Evolutionary conservation across 352 stramenopile species (phyloP).

Genomic region (Globisporangium sylvaticum): DNA sequence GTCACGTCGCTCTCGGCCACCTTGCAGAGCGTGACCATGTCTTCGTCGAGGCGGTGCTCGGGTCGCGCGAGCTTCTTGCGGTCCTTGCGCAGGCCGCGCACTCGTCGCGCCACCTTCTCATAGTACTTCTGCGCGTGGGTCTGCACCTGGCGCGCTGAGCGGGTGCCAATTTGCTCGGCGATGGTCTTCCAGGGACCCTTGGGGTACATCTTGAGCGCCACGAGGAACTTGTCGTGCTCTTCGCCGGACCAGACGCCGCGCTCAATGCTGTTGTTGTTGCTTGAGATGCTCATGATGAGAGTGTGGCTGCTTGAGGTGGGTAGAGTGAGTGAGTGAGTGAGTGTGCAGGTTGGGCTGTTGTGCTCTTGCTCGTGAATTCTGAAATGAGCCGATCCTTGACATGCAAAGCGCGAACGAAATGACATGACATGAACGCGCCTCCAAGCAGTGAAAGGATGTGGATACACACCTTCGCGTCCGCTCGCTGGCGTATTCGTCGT

Average conservation of each 20-base stretch:
- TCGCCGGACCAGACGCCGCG: constrained; percentile 26
- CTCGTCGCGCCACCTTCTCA: constrained; percentile 61
- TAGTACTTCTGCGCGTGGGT: constrained; percentile 61
- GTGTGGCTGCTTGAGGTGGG: not conserved
- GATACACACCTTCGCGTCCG: not conserved
- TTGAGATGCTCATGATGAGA: not conserved
- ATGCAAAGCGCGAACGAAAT: not conserved
- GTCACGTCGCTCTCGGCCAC: constrained; percentile 19
- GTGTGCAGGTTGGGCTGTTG: not conserved
- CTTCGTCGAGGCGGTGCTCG: constrained; percentile 55
- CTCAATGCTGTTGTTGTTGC: constrained; percentile 5
- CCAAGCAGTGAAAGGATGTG: constrained; percentile 1
- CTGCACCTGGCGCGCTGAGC: constrained; percentile 61
- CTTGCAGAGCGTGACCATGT: constrained; percentile 18
- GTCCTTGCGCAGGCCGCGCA: constrained; percentile 53
- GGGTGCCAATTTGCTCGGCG: constrained; percentile 26
- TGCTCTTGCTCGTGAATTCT: constrained; percentile 11
- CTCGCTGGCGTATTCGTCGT: not conserved
- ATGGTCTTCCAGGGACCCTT: constrained; percentile 32
- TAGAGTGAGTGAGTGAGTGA: not conserved
- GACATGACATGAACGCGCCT: not conserved
- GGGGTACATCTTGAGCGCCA: constrained; percentile 21
- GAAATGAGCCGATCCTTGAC: constrained; percentile 6
- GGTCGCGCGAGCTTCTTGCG: constrained; percentile 49
- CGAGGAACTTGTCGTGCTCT: constrained; percentile 31